Percentiles rank a stretch among this genome's conserved stretches.
Evolutionary conservation across 2,329 filamentous ascomycete species (phyloP).

Genomic region (Fusarium sp.): DNA sequence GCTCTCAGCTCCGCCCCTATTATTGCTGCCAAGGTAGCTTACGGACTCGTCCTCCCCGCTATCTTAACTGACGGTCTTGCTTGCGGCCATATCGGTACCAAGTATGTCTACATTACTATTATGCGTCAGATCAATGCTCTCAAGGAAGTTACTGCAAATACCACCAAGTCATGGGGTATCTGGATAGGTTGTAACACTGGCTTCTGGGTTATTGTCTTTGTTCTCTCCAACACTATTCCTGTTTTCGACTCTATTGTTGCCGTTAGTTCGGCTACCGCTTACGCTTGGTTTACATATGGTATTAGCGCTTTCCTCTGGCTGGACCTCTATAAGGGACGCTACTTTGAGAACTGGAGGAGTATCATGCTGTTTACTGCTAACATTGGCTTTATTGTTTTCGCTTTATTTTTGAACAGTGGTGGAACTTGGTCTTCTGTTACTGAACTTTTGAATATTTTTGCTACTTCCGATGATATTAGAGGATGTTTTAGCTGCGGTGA

Average conservation of each 20-base stretch:
- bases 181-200: conserved; percentile 30
- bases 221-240: conserved; percentile 38
- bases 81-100: conserved; percentile 35
- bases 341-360: conserved; percentile 24
- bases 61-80: conserved; percentile 32
- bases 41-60: conserved; percentile 33
- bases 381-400: conserved; percentile 21
- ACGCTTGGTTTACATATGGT: conserved; percentile 39
- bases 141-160: conserved; percentile 30
- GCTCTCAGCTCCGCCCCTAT: conserved; percentile 33
- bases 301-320: conserved; percentile 32
- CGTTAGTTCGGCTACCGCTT: conserved; percentile 33
- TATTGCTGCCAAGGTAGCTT: conserved; percentile 33
- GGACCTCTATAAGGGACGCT: conserved; percentile 20
- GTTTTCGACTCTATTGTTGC: conserved; percentile 38
- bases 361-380: conserved; percentile 30
- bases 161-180: conserved; percentile 32
- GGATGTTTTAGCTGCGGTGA: conserved; percentile 27
- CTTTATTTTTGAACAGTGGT: conserved; percentile 29
- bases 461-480: conserved; percentile 1
- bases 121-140: conserved; percentile 33
- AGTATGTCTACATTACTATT: conserved; percentile 32
- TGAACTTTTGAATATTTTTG: conserved; percentile 24
- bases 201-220: conserved; percentile 37
- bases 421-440: conserved; percentile 33